Evolutionary conservation across 1,284 basidiomycete genomes (phyloP).

Genomic region (Amylostereum chailletii): DNA sequence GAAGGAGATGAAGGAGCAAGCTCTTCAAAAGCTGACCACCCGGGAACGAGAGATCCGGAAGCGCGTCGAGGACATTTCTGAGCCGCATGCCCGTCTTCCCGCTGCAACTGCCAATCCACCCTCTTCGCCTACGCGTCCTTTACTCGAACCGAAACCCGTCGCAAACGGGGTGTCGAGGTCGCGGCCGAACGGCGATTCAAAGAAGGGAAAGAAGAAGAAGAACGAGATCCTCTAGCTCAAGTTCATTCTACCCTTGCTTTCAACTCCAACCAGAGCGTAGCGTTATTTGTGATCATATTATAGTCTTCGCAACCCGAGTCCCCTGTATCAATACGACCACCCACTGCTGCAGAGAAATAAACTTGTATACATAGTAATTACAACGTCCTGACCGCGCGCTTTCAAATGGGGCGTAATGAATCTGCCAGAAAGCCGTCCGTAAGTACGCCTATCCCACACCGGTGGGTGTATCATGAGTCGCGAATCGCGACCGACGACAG

Average conservation of each 20-base stretch:
- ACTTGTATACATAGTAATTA: constrained; percentile 9
- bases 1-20: constrained; percentile 56
- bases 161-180: constrained; percentile 38
- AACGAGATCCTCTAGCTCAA: constrained; percentile 16
- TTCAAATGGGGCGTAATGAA: constrained; percentile 27
- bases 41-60: constrained; percentile 67
- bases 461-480: background rate
- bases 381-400: constrained; percentile 12
- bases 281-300: background rate
- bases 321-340: background rate
- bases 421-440: constrained; percentile 18
- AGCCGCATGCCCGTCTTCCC: constrained; percentile 34
- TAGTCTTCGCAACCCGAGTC: background rate
- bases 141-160: constrained; percentile 28
- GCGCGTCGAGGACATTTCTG: constrained; percentile 59
- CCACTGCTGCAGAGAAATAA: background rate
- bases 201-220: constrained; percentile 57
- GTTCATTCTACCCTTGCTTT: too few relatives aligned
- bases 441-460: background rate
- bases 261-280: too few relatives aligned
- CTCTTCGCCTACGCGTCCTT: constrained; percentile 19
- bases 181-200: constrained; percentile 31
- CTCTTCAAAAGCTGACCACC: constrained; percentile 52
- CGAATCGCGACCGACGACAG: too few relatives aligned
- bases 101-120: constrained; percentile 2